Base-by-base conservation (phyloP, 306 rosid species). In the Fagus crenata region DNA sequence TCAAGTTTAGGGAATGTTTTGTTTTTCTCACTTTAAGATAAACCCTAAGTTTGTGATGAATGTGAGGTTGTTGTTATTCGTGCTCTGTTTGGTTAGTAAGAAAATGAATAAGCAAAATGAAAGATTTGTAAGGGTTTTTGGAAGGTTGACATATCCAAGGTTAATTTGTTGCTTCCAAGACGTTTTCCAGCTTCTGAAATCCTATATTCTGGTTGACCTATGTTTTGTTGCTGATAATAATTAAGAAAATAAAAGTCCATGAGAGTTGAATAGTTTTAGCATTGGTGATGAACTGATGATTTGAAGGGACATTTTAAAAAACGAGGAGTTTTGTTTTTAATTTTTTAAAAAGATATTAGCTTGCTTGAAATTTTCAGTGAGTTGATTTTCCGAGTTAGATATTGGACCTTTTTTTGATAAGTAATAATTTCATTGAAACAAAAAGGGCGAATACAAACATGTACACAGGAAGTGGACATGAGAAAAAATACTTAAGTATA, bases 141-240 rank as follows among this genome's bases (percentile, higher is more conserved):
- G 4, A 13, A 51, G 4, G 28, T 18, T 28, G 36, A 2, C 63
- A 7, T 22, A 36, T 36, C 22, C 31, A 5, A 2, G 43, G 22
- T 31, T 31, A 9, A 8, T 8, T 31, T 59, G 39, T 58, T 8
- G n/a, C 15, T 60, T 4, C 67, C 67, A 13, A 32, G 5, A 55
- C 4, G 32, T 60, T 32, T 60, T n/a, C 4, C 2, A 11, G 39
- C 14, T 49, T 69, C 43, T 7, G 13, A 2, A 22, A 37, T 22
- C 59, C 68, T 53, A 68, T 37, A 7, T 67, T 49, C 28, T 68
- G 1, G 2, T 14, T 41, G 68, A 14, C 36, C 49, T 28, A 33
- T 13, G 13, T 70, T 71, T 31, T 7, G 17, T 68, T 69, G 55
- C 13, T 67, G 46, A 32, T 42, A 41, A 68, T 75, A 64, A 33